Conservation (phyloP, 129 eudicot species). For the Lactuca saligna region DNA sequence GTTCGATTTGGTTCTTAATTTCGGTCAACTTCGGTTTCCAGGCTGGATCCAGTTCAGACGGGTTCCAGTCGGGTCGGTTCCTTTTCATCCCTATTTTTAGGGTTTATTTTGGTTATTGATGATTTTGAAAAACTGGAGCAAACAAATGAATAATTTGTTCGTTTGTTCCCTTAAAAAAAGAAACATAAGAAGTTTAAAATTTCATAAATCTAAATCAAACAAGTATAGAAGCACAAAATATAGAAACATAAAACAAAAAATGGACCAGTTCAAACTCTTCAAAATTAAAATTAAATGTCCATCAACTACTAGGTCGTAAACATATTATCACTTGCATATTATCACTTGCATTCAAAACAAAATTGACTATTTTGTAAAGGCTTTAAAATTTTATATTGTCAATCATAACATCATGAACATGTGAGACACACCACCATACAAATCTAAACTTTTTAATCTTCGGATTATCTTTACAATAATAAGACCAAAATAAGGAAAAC, state of each 20-base stretch:
- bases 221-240: too few species aligned
- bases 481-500: too few species aligned
- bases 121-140: background rate
- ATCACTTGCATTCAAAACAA: constrained; percentile 16
- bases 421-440: too few species aligned
- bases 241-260: too few species aligned
- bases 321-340: constrained; percentile 9
- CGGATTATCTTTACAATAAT: background rate
- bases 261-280: too few species aligned
- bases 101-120: background rate
- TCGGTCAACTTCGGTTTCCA: too few species aligned
- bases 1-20: too few species aligned
- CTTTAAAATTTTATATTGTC: background rate
- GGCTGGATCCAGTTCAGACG: too few species aligned
- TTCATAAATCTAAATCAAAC: too few species aligned
- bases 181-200: too few species aligned
- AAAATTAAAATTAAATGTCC: background rate
- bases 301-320: background rate
- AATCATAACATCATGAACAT: too few species aligned
- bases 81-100: background rate
- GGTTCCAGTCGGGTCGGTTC: too few species aligned
- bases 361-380: background rate
- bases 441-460: background rate
- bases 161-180: background rate
- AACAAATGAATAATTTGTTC: background rate